A percentile compares a stretch with the other conserved stretches of the same genome.
Evolutionary conservation across 2,329 filamentous ascomycete species (phyloP).

Genomic region (Nothopassalora personata): DNA sequence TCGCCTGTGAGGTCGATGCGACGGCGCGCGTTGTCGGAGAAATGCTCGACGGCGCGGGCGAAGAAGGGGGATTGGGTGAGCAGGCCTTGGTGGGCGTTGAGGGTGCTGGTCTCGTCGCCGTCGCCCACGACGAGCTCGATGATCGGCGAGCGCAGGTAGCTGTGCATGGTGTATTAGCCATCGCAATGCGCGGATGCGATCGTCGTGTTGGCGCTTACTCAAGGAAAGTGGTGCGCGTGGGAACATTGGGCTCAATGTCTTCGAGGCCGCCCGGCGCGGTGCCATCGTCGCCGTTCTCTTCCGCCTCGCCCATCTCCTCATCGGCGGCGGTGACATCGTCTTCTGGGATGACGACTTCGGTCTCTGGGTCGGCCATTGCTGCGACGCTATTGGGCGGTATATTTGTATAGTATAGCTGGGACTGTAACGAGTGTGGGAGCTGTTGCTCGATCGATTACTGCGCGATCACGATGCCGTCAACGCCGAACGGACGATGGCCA

Average conservation of each 20-base stretch:
- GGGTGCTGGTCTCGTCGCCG: slow-evolving; percentile 54
- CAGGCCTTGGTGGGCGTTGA: slow-evolving; percentile 76
- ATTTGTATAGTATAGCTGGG: too few species aligned
- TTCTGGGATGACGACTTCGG: slow-evolving; percentile 29
- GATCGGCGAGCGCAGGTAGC: slow-evolving; percentile 46
- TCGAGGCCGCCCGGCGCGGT: slow-evolving; percentile 36
- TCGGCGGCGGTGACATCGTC: slow-evolving; percentile 41
- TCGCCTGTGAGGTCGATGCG: slow-evolving; percentile 64
- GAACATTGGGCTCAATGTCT: slow-evolving; percentile 39
- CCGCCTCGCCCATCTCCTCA: slow-evolving; percentile 43
- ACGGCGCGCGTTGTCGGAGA: slow-evolving; percentile 53
- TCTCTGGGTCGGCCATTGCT: slow-evolving; percentile 30
- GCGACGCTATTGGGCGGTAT: not conserved
- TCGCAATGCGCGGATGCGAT: not conserved
- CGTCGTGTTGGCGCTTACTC: slow-evolving; percentile 35
- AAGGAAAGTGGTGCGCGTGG: slow-evolving; percentile 41
- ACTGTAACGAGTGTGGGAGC: not conserved
- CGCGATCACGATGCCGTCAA: not conserved
- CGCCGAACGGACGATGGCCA: not conserved
- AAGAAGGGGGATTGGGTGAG: slow-evolving; percentile 72
- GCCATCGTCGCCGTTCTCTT: slow-evolving; percentile 28
- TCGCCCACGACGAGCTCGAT: slow-evolving; percentile 43
- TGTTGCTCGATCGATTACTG: not conserved
- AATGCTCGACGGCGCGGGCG: slow-evolving; percentile 55
- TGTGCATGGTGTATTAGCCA: slow-evolving; percentile 18